A percentile compares a stretch with the other conserved stretches of the same genome.
Conservation (phyloP, 805 yeast genomes). For the Lipomyces spencermartinsiae region DNA sequence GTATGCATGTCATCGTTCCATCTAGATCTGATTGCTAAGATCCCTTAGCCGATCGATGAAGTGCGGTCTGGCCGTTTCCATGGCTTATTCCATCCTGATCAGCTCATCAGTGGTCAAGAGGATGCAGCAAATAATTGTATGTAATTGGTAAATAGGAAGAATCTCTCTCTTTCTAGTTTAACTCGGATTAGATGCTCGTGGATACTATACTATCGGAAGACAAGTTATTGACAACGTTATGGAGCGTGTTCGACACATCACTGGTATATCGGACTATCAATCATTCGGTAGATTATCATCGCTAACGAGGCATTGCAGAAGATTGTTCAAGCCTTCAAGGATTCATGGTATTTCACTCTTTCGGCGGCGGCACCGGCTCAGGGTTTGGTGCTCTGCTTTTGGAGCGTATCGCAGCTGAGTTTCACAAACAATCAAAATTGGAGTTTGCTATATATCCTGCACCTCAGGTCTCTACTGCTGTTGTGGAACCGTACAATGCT, state of each 20-base stretch:
- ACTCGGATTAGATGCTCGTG: constrained; percentile 68
- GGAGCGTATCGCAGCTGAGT: constrained; percentile 90
- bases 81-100: constrained; percentile 96
- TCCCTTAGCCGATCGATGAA: constrained; percentile 62
- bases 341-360: constrained; percentile 92
- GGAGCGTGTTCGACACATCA: constrained; percentile 92
- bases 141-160: not conserved
- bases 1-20: constrained; percentile 61
- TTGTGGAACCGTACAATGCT: constrained; percentile 97
- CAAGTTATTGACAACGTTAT: constrained; percentile 91
- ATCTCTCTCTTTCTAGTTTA: not conserved
- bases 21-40: not conserved
- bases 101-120: constrained; percentile 94
- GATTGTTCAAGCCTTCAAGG: constrained; percentile 99
- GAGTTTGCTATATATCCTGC: constrained; percentile 99
- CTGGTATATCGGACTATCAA: constrained; percentile 34
- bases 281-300: not conserved
- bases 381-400: constrained; percentile 94
- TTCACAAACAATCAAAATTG: constrained; percentile 94
- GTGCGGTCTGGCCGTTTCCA: constrained; percentile 93
- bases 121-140: constrained; percentile 95
- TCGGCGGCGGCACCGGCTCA: constrained; percentile 99
- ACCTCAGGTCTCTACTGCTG: constrained; percentile 95
- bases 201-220: constrained; percentile 97
- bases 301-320: constrained; percentile 51